A percentile compares a stretch with the other conserved stretches of the same genome.
Conservation (phyloP, 176 grass and related monocot genomes). For the Leersia perrieri region DNA sequence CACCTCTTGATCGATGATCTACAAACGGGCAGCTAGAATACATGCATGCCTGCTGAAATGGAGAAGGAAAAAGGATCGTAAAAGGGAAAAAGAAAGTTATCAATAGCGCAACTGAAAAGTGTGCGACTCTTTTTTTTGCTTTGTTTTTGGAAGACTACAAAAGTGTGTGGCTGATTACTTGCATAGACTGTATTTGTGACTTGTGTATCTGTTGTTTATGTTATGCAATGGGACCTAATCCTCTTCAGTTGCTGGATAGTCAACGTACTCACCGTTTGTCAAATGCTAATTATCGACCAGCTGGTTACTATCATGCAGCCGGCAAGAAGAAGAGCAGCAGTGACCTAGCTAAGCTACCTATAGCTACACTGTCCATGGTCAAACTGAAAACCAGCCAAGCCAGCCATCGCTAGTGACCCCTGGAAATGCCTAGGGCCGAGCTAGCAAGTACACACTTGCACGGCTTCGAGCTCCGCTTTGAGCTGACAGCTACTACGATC, state of each 20-base stretch:
- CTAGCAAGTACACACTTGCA: neutral
- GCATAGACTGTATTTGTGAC: conserved; percentile 13
- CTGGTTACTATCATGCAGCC: neutral
- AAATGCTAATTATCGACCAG: conserved; percentile 28
- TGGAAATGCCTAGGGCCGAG: neutral
- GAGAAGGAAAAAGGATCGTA: neutral
- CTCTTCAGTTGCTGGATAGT: neutral
- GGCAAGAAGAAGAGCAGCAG: neutral
- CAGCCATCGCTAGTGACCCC: conserved; percentile 19
- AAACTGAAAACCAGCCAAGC: conserved; percentile 3
- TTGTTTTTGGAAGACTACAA: neutral
- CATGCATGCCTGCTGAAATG: neutral
- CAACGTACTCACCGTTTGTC: conserved; percentile 23
- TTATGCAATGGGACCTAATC: conserved; percentile 49
- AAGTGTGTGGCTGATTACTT: neutral
- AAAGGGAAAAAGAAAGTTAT: neutral
- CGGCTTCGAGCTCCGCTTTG: conserved; percentile 12
- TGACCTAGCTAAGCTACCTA: neutral
- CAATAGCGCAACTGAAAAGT: neutral
- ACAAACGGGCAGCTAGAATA: neutral
- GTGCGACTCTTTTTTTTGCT: neutral
- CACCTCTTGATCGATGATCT: neutral
- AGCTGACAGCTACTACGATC: conserved; percentile 20
- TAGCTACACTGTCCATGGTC: conserved; percentile 18
- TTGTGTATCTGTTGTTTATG: neutral